These are phyloP conservation scores for Vitis labrusca DNA, from an alignment of 164 flowering plant species.

Conservation along the genomic window DNA sequence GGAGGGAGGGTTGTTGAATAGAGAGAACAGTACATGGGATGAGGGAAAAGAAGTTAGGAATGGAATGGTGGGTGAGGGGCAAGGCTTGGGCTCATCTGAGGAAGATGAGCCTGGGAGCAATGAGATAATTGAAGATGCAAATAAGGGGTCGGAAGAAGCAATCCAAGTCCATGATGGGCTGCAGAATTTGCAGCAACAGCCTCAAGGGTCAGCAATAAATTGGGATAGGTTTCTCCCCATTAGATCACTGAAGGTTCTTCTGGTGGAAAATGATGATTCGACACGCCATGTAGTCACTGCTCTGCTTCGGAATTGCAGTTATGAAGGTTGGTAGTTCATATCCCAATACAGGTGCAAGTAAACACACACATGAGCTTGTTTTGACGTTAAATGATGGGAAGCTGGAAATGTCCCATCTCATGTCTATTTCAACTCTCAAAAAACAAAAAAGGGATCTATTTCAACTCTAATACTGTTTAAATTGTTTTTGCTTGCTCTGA, in stretches of 20 bases:
- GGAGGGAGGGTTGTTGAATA: slow-evolving; percentile 8
- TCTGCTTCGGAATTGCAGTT: slow-evolving; percentile 70
- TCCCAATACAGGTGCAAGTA: not conserved
- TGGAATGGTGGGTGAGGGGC: slow-evolving; percentile 21
- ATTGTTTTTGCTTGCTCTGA: too few species aligned
- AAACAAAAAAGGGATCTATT: too few species aligned
- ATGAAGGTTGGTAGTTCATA: slow-evolving; percentile 49
- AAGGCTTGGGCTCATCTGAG: slow-evolving; percentile 18
- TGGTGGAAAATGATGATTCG: slow-evolving; percentile 76
- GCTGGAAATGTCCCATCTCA: too few species aligned
- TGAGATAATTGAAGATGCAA: slow-evolving; percentile 23
- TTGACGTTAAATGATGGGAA: not conserved
- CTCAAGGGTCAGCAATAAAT: slow-evolving; percentile 44
- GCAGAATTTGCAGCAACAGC: slow-evolving; percentile 42
- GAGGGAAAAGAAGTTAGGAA: slow-evolving; percentile 19
- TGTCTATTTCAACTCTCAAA: too few species aligned
- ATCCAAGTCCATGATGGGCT: slow-evolving; percentile 18
- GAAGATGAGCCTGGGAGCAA: slow-evolving; percentile 41
- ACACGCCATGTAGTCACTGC: slow-evolving; percentile 77
- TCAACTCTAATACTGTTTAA: too few species aligned
- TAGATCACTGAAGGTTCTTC: slow-evolving; percentile 59
- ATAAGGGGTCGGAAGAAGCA: slow-evolving; percentile 14
- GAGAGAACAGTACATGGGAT: not conserved
- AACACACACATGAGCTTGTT: not conserved
- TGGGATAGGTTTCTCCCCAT: slow-evolving; percentile 72